Conservation (phyloP, 2,329 filamentous ascomycete genomes). For the Neofusicoccum sp. region DNA sequence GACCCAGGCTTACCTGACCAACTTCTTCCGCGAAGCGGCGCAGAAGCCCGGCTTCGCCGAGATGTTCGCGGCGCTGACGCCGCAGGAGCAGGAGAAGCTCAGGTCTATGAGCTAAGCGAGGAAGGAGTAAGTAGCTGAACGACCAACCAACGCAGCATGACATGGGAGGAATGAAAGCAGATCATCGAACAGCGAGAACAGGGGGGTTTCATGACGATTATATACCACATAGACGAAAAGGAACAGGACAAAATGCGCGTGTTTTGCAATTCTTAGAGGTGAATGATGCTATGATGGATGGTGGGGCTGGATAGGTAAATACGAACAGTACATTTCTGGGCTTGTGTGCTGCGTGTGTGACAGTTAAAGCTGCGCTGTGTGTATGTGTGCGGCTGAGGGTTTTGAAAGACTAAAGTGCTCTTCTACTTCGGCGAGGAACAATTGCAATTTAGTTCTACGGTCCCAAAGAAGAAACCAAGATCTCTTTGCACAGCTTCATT, state of each 20-base stretch:
- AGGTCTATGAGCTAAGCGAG: slow-evolving; percentile 32
- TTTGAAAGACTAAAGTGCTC: too few relatives aligned
- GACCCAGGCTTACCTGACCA: slow-evolving; percentile 79
- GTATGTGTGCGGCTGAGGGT: too few relatives aligned
- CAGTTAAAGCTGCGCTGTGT: too few relatives aligned
- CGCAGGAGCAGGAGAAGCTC: slow-evolving; percentile 58
- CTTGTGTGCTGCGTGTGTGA: too few relatives aligned
- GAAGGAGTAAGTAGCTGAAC: background rate
- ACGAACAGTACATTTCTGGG: too few relatives aligned
- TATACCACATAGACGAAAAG: slow-evolving; percentile 20
- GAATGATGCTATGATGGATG: too few relatives aligned
- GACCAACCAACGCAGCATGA: background rate
- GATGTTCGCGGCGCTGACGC: slow-evolving; percentile 57
- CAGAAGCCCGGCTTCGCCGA: slow-evolving; percentile 58
- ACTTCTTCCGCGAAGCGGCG: slow-evolving; percentile 71
- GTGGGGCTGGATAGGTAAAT: too few relatives aligned
- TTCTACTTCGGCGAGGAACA: too few relatives aligned
- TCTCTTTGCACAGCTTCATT: too few relatives aligned
- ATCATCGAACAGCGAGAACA: background rate
- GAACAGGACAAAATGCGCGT: slow-evolving; percentile 5
- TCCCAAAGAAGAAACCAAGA: too few relatives aligned
- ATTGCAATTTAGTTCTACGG: too few relatives aligned
- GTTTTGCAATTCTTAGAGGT: too few relatives aligned
- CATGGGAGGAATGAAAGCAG: background rate
- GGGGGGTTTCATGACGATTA: background rate